Evolutionary conservation across 106 monocot species (phyloP), one percentile per base, ranked within the genome.

Genomic region (Triglochin maritima): DNA sequence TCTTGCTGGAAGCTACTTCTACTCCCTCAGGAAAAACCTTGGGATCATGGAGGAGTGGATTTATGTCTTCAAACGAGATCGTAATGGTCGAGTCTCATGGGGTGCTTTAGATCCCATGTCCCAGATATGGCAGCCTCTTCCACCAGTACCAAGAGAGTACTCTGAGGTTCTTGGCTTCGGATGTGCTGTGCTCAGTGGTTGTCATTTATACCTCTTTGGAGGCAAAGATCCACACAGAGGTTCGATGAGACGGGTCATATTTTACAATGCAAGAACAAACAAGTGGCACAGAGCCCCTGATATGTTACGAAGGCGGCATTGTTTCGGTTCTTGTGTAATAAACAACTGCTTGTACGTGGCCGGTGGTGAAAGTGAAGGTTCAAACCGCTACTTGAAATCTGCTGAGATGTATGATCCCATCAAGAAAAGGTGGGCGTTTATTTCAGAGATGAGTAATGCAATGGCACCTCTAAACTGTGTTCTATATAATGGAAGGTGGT

Each of bases 231-330:
- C 60, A 14, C 17, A 60, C 9, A 68, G 53, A 53, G 75, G 75
- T 5, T 75, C 68, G 3, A 75, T 75, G 75, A 68, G 66, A 41
- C 59, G 75, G 3, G 75, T 75, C 4, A 46, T 68, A 8, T 67
- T 61, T 52, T 75, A 62, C 59, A 75, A 75, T 68, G 67, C 68
- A 4, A n/a, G 68, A n/a, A 75, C 75, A 43, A 75, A 75, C 14
- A 59, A 68, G 49, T 75, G 75, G 75, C 75, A 75, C 13, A 59
- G 75, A 15, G 75, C 75, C 44, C 61, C 75, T 6, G 75, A 75
- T 47, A 75, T 75, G 75, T 47, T 75, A 4, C 46, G 75, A 46
- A 49, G 41, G 50, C 59, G 75, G 3, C 75, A 68, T 44, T 68
- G 42, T 41, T 68, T 68, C 55, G 75, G 68, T 17, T 50, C 60